Evolutionary conservation across 331 rosid genomes (phyloP).

Genomic region (Phaseolus coccineus): DNA sequence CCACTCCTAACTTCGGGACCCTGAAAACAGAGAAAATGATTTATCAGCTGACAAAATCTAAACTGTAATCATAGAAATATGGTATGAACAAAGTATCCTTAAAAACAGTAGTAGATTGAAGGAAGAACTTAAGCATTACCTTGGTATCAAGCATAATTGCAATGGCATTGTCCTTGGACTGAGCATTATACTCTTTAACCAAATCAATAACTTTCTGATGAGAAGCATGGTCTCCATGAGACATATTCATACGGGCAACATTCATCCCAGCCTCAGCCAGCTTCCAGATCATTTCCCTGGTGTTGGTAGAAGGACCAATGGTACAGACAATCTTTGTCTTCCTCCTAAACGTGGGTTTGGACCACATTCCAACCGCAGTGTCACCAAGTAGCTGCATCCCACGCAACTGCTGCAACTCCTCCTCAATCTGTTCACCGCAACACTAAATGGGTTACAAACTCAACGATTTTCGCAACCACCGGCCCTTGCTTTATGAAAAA

Average conservation of each 20-base stretch:
- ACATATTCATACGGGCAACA: constrained; percentile 95
- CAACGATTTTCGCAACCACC: neutral
- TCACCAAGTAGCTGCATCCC: constrained; percentile 65
- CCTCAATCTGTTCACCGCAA: constrained; percentile 58
- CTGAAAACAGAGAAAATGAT: constrained; percentile 51
- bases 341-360: constrained; percentile 80
- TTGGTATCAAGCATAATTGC: constrained; percentile 98
- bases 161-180: constrained; percentile 73
- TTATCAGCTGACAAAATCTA: constrained; percentile 18
- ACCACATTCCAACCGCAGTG: constrained; percentile 76
- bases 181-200: constrained; percentile 92
- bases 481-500: neutral
- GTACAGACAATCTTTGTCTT: constrained; percentile 99
- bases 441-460: constrained; percentile 18
- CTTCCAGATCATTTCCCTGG: constrained; percentile 97
- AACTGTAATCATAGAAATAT: neutral
- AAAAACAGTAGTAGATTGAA: neutral
- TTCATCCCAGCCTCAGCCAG: constrained; percentile 98
- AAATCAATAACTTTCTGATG: constrained; percentile 95
- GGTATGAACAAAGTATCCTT: constrained; percentile 3
- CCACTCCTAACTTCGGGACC: constrained; percentile 99
- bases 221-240: constrained; percentile 97
- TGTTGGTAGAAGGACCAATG: constrained; percentile 95
- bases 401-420: constrained; percentile 61
- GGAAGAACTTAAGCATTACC: constrained; percentile 52